Evolutionary conservation across 495 filamentous ascomycete species (phyloP), one percentile per base, ranked within the genome.

Genomic region (Penicillium turbatum): DNA sequence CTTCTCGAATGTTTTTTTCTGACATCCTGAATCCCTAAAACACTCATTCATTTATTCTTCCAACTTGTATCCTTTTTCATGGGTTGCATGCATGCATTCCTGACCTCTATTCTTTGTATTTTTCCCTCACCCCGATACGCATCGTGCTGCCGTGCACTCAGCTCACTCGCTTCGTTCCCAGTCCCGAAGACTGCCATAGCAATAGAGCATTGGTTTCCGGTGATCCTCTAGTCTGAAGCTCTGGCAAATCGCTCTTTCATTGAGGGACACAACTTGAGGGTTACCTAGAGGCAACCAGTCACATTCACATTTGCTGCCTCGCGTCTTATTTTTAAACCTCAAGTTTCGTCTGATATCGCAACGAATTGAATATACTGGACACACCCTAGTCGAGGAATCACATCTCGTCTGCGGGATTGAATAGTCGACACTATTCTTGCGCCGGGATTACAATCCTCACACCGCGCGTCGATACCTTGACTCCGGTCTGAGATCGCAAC

Each of bases 131-230:
- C 11, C 31, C 29, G 17, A 43, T 34, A 17, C 17, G 16, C 2
- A 37, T 38, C 19, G 6, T 48, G 37, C 30, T 5, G 21, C 35
- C 41, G 34, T 40, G 24, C 32, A 27, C 31, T 15, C 21, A 53
- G 26, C 34, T 39, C 57, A 10, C 42, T 56, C 41, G 37, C 47
- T 53, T 56, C 31, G 30, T 8, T 45, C n/a, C 40, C 47, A 15
- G 17, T 48, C 5, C 41, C 41, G 7, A 44, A 39, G 12, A 34
- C 34, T 38, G 46, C 41, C n/a, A 32, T 31, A 16, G 40, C 34
- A 24, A 27, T 47, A 8, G 27, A 55, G 29, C 26, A 43, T 44
- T 51, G 41, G n/a, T 42, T 55, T n/a, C 35, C 46, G 4, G 41
- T 55, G 30, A 4, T 29, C 5, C 1, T 37, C n/a, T 41, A 26